A percentile compares a stretch with the other conserved stretches of the same genome.
Conservation (phyloP, 352 stramenopile genomes). For the Phytophthora vignae region DNA sequence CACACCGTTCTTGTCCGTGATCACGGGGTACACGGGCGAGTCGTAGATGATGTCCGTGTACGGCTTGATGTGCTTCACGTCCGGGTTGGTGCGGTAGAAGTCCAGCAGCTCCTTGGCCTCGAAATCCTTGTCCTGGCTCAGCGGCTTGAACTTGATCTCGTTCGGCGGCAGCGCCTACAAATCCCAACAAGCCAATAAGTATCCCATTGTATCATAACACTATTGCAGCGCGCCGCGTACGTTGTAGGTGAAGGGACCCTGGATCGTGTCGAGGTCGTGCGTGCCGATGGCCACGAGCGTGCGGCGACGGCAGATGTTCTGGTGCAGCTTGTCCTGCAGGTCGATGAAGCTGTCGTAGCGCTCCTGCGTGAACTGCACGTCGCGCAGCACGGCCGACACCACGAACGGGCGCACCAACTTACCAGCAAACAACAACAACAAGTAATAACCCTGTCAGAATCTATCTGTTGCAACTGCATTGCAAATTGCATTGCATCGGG, state of each 20-base stretch:
- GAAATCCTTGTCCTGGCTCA: constrained; percentile 93
- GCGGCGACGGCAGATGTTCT: constrained; percentile 99
- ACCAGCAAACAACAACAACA: constrained; percentile 4
- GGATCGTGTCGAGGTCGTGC: constrained; percentile 97
- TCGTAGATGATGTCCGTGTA: constrained; percentile 99
- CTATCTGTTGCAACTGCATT: no score
- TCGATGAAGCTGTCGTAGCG: constrained; percentile 99
- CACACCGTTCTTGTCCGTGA: constrained; percentile 95
- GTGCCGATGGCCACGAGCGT: constrained; percentile 99
- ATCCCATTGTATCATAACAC: neutral
- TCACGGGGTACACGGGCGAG: constrained; percentile 97
- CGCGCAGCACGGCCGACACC: constrained; percentile 97
- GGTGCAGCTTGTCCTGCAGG: constrained; percentile 99
- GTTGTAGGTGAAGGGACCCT: constrained; percentile 94
- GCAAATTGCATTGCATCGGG: no score
- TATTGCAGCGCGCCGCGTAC: constrained; percentile 41
- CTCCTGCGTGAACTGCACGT: constrained; percentile 96
- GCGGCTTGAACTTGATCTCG: constrained; percentile 97
- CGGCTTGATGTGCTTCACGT: constrained; percentile 98
- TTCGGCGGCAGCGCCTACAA: constrained; percentile 89
- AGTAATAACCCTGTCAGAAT: neutral
- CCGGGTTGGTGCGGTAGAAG: constrained; percentile 95
- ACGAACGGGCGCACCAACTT: constrained; percentile 95
- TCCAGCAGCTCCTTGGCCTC: constrained; percentile 96
- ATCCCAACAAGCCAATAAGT: constrained; percentile 5